These are phyloP conservation scores for Cyberlindnera lachancei DNA, from an alignment of 805 yeast species.

Conservation along the genomic window DNA sequence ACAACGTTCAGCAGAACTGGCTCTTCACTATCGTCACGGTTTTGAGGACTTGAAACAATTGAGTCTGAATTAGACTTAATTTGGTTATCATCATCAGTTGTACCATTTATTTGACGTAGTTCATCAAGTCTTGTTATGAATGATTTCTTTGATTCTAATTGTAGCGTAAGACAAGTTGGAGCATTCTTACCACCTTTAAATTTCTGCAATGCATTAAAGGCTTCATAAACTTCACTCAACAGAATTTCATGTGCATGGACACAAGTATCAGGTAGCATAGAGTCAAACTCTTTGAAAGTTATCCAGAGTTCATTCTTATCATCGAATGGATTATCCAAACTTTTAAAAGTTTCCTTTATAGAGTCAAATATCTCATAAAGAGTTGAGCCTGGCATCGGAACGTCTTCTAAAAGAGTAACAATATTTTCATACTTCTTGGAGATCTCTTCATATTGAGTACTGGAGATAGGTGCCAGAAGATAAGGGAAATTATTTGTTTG, in stretches of 20 bases:
- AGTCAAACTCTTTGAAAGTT: slow-evolving; percentile 15
- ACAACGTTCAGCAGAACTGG: too few species aligned
- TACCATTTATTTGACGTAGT: slow-evolving; percentile 4
- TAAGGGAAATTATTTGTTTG: slow-evolving; percentile 15
- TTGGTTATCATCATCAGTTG: neutral
- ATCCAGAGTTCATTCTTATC: slow-evolving; percentile 14
- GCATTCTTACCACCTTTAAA: slow-evolving; percentile 3
- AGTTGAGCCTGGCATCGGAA: slow-evolving; percentile 7
- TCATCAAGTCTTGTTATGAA: slow-evolving; percentile 11
- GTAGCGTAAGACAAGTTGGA: slow-evolving; percentile 10
- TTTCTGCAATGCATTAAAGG: slow-evolving; percentile 7
- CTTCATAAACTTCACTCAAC: slow-evolving; percentile 12
- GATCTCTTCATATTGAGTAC: slow-evolving; percentile 1
- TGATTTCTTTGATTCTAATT: slow-evolving; percentile 9
- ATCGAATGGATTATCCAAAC: slow-evolving; percentile 14
- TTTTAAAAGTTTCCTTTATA: slow-evolving; percentile 13
- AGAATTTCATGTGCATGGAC: slow-evolving; percentile 12
- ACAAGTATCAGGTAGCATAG: slow-evolving; percentile 13
- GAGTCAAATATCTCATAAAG: slow-evolving; percentile 12
- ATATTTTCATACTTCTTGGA: slow-evolving; percentile 10
- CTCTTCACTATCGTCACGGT: too few species aligned
- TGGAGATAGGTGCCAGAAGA: slow-evolving; percentile 13
- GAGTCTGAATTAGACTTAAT: too few species aligned
- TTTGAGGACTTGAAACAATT: neutral
- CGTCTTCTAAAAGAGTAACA: slow-evolving; percentile 15